Conservation (phyloP, 225 moss, liverwort and hornwort genomes). For the Polytrichum commune region DNA sequence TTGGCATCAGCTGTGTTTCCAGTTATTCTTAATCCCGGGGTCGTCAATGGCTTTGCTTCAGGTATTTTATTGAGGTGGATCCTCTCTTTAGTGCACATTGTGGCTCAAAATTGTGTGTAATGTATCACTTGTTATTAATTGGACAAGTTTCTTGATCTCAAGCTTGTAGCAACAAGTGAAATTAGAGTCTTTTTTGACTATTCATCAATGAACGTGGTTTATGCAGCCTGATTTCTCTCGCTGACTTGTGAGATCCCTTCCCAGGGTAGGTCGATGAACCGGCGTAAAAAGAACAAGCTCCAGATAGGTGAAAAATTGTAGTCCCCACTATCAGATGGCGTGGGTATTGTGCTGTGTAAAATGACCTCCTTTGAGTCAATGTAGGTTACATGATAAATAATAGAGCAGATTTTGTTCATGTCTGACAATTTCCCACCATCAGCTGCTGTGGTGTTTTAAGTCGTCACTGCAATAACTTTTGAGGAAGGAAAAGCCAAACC, state of each 20-base stretch:
- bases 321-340: not conserved
- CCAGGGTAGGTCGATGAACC: not conserved
- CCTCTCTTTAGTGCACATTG: slow-evolving; percentile 18
- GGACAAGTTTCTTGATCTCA: slow-evolving; percentile 31
- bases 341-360: slow-evolving; percentile 1
- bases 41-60: slow-evolving; percentile 21
- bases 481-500: no score
- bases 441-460: not conserved
- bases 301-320: slow-evolving; percentile 4
- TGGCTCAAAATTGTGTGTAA: slow-evolving; percentile 47
- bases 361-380: slow-evolving; percentile 1
- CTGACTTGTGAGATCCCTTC: slow-evolving; percentile 1
- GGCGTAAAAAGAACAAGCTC: not conserved
- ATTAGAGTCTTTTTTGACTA: not conserved
- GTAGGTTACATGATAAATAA: slow-evolving; percentile 1
- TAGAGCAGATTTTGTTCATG: not conserved
- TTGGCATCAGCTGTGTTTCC: slow-evolving; percentile 10
- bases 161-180: slow-evolving; percentile 2
- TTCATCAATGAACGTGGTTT: not conserved
- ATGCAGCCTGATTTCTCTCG: not conserved
- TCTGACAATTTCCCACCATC: not conserved
- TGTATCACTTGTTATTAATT: slow-evolving; percentile 40
- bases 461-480: no score
- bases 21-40: slow-evolving; percentile 11
- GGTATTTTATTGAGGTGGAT: slow-evolving; percentile 39